These are phyloP conservation scores for Psilocybe subaeruginosa DNA, from an alignment of 768 basidiomycete genomes.

Conservation along the genomic window DNA sequence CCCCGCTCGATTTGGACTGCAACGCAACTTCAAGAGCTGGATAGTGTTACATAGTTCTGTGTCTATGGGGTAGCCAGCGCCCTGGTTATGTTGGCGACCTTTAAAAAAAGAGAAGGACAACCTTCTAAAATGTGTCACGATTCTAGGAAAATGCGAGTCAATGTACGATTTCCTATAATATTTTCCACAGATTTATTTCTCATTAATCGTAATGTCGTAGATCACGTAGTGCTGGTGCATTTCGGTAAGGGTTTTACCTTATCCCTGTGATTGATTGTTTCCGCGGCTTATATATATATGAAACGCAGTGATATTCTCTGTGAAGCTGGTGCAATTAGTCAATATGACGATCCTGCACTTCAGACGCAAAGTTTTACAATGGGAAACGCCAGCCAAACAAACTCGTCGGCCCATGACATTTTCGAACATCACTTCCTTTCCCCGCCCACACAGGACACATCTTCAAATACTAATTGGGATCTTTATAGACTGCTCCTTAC, in stretches of 20 bases:
- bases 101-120: slow-evolving; percentile 1
- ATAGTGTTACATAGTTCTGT: not conserved
- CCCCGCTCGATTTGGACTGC: not conserved
- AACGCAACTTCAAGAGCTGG: slow-evolving; percentile 1
- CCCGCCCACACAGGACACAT: not conserved
- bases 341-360: not conserved
- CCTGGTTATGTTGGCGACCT: not conserved
- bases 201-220: not conserved
- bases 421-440: not conserved
- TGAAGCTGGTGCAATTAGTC: not conserved
- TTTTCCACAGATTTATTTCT: not conserved
- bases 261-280: not conserved
- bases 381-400: not conserved
- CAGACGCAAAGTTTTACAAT: not conserved
- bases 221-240: slow-evolving; percentile 1
- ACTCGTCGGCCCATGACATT: not conserved
- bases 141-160: not conserved
- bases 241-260: not conserved
- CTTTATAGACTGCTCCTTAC: not conserved
- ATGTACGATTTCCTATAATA: not conserved
- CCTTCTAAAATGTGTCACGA: not conserved
- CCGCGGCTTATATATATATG: not conserved
- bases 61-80: not conserved
- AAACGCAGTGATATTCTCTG: not conserved
- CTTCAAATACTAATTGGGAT: not conserved